A percentile compares a stretch with the other conserved stretches of the same genome.
phyloP scores from a whole-genome alignment of 352 stramenopile genomes.

The Phytophthora tentaculata region DNA sequence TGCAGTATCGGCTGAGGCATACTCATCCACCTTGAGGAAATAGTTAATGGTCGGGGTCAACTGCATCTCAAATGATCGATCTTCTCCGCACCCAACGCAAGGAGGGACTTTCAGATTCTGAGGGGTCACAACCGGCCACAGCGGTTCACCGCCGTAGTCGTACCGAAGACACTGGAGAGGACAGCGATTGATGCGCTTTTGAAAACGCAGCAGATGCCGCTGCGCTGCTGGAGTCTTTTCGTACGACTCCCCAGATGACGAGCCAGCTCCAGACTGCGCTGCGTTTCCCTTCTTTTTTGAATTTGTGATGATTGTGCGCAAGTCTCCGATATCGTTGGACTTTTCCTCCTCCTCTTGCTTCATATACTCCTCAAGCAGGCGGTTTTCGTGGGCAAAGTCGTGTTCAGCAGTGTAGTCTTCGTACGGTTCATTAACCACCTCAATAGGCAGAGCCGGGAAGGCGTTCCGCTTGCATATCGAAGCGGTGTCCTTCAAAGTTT shows the following conservation, averaged over 20 bases:
- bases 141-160: constrained; percentile 83
- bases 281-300: constrained; percentile 50
- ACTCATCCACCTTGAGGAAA: constrained; percentile 85
- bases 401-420: constrained; percentile 69
- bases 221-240: constrained; percentile 79
- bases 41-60: constrained; percentile 88
- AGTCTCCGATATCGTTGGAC: constrained; percentile 60
- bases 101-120: constrained; percentile 53
- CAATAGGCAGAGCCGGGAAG: constrained; percentile 69
- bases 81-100: constrained; percentile 62
- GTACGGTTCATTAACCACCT: constrained; percentile 81
- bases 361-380: constrained; percentile 81
- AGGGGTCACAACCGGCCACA: constrained; percentile 73
- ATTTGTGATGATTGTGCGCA: constrained; percentile 65
- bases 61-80: constrained; percentile 83
- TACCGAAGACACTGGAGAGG: constrained; percentile 85
- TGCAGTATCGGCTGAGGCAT: constrained; percentile 28
- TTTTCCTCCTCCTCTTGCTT: constrained; percentile 84
- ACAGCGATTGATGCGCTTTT: constrained; percentile 83
- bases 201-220: constrained; percentile 85
- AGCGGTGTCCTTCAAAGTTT: constrained; percentile 3
- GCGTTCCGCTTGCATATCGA: constrained; percentile 23
- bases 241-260: constrained; percentile 67
- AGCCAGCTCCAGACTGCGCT: constrained; percentile 17
- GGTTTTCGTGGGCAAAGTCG: constrained; percentile 76